phyloP scores from a whole-genome alignment of 2,329 filamentous ascomycete genomes.

The Scorias spongiosa region DNA sequence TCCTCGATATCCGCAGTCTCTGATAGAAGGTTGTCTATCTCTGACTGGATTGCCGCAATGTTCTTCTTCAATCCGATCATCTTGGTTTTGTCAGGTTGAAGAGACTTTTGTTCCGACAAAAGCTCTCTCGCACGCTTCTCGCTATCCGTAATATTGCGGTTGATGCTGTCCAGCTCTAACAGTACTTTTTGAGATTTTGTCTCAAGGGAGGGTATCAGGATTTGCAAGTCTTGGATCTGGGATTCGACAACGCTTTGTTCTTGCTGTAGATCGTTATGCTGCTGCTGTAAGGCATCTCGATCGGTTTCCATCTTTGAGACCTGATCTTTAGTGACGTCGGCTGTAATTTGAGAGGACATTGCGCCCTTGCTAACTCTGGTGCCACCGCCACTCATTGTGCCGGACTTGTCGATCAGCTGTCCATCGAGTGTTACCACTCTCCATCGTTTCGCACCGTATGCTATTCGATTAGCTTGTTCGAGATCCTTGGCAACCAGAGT shows the following conservation, averaged over 20 bases:
- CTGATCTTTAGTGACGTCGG: conserved; percentile 75
- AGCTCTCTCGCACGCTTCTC: conserved; percentile 77
- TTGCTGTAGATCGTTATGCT: conserved; percentile 72
- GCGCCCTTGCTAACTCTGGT: conserved; percentile 77
- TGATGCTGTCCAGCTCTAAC: conserved; percentile 76
- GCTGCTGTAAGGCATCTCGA: conserved; percentile 67
- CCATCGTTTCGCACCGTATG: conserved; percentile 87
- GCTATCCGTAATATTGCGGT: conserved; percentile 69
- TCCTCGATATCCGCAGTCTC: conserved; percentile 84
- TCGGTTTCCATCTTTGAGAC: conserved; percentile 77
- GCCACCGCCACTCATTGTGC: conserved; percentile 97
- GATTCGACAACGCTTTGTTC: conserved; percentile 67
- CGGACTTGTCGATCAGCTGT: conserved; percentile 92
- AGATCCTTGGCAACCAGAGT: conserved; percentile 86
- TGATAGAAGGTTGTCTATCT: conserved; percentile 62
- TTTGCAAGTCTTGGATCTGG: conserved; percentile 54
- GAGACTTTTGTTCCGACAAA: conserved; percentile 62
- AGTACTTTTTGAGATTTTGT: conserved; percentile 82
- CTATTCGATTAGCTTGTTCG: conserved; percentile 91
- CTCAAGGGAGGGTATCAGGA: conserved; percentile 69
- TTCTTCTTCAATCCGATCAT: conserved; percentile 60
- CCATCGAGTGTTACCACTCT: conserved; percentile 90
- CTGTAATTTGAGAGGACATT: conserved; percentile 93
- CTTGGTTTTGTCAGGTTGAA: conserved; percentile 63
- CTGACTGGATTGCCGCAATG: conserved; percentile 57